Evolutionary conservation across 2,329 filamentous ascomycete species (phyloP), one percentile per base, ranked within the genome.

Genomic region (Fusarium gaditjirri): DNA sequence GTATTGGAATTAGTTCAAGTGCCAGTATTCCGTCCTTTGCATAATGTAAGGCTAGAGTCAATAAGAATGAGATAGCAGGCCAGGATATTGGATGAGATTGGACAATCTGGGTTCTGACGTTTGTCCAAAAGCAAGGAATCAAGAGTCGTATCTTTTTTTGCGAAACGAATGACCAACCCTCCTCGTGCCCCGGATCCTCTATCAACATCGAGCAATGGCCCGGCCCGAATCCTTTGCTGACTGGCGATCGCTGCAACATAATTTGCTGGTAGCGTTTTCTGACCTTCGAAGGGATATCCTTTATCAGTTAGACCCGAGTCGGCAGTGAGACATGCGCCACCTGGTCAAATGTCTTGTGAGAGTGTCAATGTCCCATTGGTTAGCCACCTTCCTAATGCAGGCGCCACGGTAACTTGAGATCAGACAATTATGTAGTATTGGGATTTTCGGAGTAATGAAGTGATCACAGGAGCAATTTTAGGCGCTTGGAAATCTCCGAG

Each of bases 1-100:
- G 61, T 19, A 56, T 61, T 17, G 65, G 65, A 0, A 64, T 75
- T 11, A 74, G 68, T 41, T 72, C 73, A 16, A 70, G 23, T 12
- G 43, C 23, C 8, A 61, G 61, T 8, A 27, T 75, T 11, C 65
- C 68, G 4, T 70, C 73, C 7, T 64, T 70, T 57, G 71, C 54
- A 16, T 74, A 8, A 38, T 1, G 13, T 14, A n/a, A 4, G 5
- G 2, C 8, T 33, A 11, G n/a, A 49, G 1, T 29, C 35, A 17
- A 17, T 36, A 36, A 16, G 33, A 36, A 9, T 6, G 33, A 35
- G 33, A 14, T 35, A 35, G 12, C 10, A 3, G 14, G 8, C n/a
- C n/a, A 17, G 14, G 8, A 47, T 3, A 17, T 12, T 17, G 27
- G 14, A 3, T 3, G 5, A 19, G 7, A 17, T 23, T n/a, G 4